A percentile compares a stretch with the other conserved stretches of the same genome.
These are phyloP conservation scores for Coemansia sp. DNA, from an alignment of 192 early-diverging fungal genomes.

Conservation along the genomic window DNA sequence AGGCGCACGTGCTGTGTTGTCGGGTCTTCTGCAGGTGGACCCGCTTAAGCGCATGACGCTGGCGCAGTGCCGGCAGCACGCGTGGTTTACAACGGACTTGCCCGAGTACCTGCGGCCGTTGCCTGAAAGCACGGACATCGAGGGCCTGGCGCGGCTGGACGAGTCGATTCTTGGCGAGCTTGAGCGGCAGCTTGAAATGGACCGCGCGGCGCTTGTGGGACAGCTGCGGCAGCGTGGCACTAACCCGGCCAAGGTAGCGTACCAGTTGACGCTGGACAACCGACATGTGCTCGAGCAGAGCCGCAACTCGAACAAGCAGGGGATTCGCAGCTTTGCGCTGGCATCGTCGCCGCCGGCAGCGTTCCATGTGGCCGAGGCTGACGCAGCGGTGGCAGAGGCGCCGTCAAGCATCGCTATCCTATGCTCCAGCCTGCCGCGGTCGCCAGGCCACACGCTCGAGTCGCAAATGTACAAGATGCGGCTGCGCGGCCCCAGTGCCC, in stretches of 20 bases:
- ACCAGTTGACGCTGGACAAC: conserved; percentile 89
- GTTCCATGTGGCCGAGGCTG: conserved; percentile 17
- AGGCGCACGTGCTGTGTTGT: conserved; percentile 76
- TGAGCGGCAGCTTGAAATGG: conserved; percentile 48
- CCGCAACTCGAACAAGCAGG: conserved; percentile 50
- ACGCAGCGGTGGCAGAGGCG: neutral
- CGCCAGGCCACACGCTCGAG: conserved; percentile 40
- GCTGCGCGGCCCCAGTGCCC: conserved; percentile 31
- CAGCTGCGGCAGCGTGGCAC: conserved; percentile 82
- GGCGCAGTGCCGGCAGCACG: conserved; percentile 78
- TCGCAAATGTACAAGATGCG: conserved; percentile 52
- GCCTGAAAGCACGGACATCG: conserved; percentile 65
- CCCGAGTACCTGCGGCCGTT: conserved; percentile 90
- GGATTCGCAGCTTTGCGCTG: conserved; percentile 53
- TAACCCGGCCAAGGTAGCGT: conserved; percentile 95
- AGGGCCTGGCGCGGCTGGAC: conserved; percentile 67
- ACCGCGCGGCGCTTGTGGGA: conserved; percentile 61
- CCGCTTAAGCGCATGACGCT: conserved; percentile 95
- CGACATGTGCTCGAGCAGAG: conserved; percentile 57
- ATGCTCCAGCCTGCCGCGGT: conserved; percentile 45
- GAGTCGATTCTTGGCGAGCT: conserved; percentile 78
- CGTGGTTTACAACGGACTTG: conserved; percentile 89
- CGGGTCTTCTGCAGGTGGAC: conserved; percentile 92
- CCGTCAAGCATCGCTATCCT: conserved; percentile 20
- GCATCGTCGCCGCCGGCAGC: conserved; percentile 48